Conservation (phyloP, 768 basidiomycete genomes). For the Trametopsis cervina region DNA sequence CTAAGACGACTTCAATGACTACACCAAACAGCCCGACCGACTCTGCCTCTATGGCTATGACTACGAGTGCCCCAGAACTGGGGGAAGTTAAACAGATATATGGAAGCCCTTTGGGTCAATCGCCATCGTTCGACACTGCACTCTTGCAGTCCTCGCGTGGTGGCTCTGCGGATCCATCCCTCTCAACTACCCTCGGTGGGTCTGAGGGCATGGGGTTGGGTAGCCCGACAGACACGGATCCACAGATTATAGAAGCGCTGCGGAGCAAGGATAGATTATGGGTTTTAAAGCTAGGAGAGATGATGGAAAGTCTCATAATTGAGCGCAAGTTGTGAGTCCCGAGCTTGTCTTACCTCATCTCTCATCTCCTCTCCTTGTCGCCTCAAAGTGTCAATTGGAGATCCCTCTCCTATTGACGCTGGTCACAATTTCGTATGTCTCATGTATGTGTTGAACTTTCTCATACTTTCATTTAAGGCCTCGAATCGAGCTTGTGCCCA, state of each 20-base stretch:
- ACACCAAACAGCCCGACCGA: slow-evolving; percentile 16
- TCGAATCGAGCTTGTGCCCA: slow-evolving; percentile 59
- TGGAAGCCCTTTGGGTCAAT: slow-evolving; percentile 11
- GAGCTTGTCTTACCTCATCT: slow-evolving; percentile 13
- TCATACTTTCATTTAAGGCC: slow-evolving; percentile 31
- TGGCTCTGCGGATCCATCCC: slow-evolving; percentile 4
- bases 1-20: slow-evolving; percentile 6
- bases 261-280: slow-evolving; percentile 83
- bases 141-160: slow-evolving; percentile 7
- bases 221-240: slow-evolving; percentile 37
- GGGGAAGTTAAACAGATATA: slow-evolving; percentile 10
- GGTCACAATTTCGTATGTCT: neutral
- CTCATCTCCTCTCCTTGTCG: slow-evolving; percentile 7
- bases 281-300: slow-evolving; percentile 84
- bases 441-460: slow-evolving; percentile 1
- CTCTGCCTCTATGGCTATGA: slow-evolving; percentile 12
- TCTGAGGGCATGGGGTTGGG: slow-evolving; percentile 4
- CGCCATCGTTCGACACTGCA: slow-evolving; percentile 14
- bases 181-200: neutral
- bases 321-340: slow-evolving; percentile 49
- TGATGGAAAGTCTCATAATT: slow-evolving; percentile 71
- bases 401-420: neutral
- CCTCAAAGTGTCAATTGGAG: slow-evolving; percentile 9
- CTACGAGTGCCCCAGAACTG: slow-evolving; percentile 17
- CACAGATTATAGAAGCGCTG: slow-evolving; percentile 79